A percentile compares a stretch with the other conserved stretches of the same genome.
Conservation (phyloP, 2,329 filamentous ascomycete genomes). For the Verticillium tricorpus region DNA sequence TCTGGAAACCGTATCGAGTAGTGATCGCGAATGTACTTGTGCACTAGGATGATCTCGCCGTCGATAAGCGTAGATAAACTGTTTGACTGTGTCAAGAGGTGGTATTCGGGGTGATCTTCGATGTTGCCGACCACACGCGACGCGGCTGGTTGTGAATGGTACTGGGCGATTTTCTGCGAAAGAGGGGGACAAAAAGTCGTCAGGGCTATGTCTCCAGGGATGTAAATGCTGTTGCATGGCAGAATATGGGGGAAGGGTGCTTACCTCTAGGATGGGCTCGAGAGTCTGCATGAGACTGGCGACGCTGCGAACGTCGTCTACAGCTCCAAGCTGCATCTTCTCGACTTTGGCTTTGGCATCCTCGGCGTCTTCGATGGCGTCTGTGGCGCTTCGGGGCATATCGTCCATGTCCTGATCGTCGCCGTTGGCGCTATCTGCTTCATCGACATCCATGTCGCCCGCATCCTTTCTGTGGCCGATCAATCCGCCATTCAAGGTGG, state of each 20-base stretch:
- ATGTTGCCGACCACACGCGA: conserved; percentile 72
- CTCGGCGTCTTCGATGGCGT: conserved; percentile 56
- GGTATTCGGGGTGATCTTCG: conserved; percentile 89
- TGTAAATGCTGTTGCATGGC: conserved; percentile 54
- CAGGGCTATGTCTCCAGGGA: conserved; percentile 61
- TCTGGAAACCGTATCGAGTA: conserved; percentile 94
- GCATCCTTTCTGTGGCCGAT: conserved; percentile 24
- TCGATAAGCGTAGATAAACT: conserved; percentile 88
- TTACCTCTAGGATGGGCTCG: conserved; percentile 77
- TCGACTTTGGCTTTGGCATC: conserved; percentile 75
- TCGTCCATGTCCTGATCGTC: conserved; percentile 55
- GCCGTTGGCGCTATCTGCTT: conserved; percentile 50
- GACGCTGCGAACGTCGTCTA: conserved; percentile 76
- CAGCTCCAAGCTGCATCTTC: conserved; percentile 70
- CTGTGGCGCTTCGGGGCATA: conserved; percentile 38
- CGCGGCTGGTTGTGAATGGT: conserved; percentile 63
- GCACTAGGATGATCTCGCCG: conserved; percentile 84
- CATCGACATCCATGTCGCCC: conserved; percentile 54
- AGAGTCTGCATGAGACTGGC: conserved; percentile 77
- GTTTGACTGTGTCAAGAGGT: conserved; percentile 83
- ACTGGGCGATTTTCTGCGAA: conserved; percentile 74
- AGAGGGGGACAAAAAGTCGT: conserved; percentile 47
- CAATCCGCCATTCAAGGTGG: conserved; percentile 27
- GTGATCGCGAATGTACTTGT: conserved; percentile 95
- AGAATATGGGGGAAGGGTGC: conserved; percentile 26